Base-by-base conservation (phyloP, 257 asterid genomes). In the Gentiana dahurica region DNA sequence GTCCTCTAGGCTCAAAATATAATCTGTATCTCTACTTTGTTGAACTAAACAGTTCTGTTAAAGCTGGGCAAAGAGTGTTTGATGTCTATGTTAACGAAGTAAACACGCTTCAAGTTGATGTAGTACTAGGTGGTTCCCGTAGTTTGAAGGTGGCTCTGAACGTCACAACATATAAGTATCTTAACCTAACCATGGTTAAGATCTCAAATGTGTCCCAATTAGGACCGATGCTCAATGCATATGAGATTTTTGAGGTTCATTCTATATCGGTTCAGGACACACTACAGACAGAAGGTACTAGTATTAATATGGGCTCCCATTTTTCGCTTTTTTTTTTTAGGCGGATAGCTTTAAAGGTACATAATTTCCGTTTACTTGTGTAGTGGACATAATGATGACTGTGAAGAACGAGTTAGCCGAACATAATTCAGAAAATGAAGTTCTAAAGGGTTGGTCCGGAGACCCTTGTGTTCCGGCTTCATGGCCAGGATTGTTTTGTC, bases 381-480 rank as follows among this genome's bases (percentile, higher is more conserved):
- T 82, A 83, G 95, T 65, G 59, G 61, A 57, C 67, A 69, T 61
- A 54, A 75, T 77, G 51, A 54, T 9, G 51, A 64, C 71, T 61
- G 79, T 83, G 86, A 86, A 75, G 78, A 68, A 68, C 57, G 91
- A 81, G 67, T 64, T 86, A 49, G 70, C 64, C 63, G 56, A 63
- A 59, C 53, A 51, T 61, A 86, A 86, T 72, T 75, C 71, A 60
- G 81, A 66, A 11, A 83, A 61, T 63, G 74, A 74, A 66, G 51
- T 71, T 46, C 60, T 81, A 54, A 60, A 43, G 72, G 70, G 79
- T 46, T 86, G 95, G 93, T 61, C 73, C 2, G 83, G 89, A 55
- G 85, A 86, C 54, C 93, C 95, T 34, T 86, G 95, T 63, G 71
- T 73, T 64, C 95, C 95, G 44, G 67, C 62, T 73, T 77, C 80